phyloP scores from a whole-genome alignment of 2,329 filamentous ascomycete genomes.

The Thielaviopsis ethacetica region DNA sequence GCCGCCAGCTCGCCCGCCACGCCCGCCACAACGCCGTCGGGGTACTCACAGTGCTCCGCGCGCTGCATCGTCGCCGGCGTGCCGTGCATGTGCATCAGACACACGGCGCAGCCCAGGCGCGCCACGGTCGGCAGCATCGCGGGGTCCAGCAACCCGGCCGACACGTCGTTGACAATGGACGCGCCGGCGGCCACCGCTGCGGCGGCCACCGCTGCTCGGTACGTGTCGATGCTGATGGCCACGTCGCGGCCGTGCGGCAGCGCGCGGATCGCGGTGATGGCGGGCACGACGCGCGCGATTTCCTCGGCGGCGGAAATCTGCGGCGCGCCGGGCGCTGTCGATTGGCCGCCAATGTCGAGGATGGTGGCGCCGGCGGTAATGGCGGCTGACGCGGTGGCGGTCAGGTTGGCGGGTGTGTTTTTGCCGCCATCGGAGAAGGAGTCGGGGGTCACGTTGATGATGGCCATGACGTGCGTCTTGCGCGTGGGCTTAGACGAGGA shows the following conservation, averaged over 20 bases:
- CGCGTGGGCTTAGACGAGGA: conserved; percentile 41
- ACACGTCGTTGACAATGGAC: conserved; percentile 90
- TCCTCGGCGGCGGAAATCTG: conserved; percentile 61
- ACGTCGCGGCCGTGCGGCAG: conserved; percentile 44
- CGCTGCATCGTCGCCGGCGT: conserved; percentile 62
- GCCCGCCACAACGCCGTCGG: conserved; percentile 46
- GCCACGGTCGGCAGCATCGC: conserved; percentile 73
- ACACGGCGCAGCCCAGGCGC: conserved; percentile 58
- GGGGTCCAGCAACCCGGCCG: conserved; percentile 61
- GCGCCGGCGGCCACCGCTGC: conserved; percentile 63
- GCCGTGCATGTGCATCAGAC: conserved; percentile 88
- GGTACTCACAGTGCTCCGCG: conserved; percentile 50
- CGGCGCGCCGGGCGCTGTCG: conserved; percentile 60
- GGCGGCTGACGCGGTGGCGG: conserved; percentile 41
- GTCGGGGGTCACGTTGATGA: conserved; percentile 87
- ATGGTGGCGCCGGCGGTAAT: conserved; percentile 60
- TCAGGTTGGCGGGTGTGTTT: conserved; percentile 38
- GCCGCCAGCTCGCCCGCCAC: conserved; percentile 51
- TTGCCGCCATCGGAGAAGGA: conserved; percentile 87
- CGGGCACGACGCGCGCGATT: conserved; percentile 58
- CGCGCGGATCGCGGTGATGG: conserved; percentile 55
- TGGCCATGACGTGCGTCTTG: conserved; percentile 73
- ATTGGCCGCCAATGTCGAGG: conserved; percentile 86
- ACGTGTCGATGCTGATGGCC: conserved; percentile 85
- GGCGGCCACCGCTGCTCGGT: conserved; percentile 67